Evolutionary conservation across 2,329 filamentous ascomycete genomes (phyloP).

Genomic region (Endocalyx cinctus): DNA sequence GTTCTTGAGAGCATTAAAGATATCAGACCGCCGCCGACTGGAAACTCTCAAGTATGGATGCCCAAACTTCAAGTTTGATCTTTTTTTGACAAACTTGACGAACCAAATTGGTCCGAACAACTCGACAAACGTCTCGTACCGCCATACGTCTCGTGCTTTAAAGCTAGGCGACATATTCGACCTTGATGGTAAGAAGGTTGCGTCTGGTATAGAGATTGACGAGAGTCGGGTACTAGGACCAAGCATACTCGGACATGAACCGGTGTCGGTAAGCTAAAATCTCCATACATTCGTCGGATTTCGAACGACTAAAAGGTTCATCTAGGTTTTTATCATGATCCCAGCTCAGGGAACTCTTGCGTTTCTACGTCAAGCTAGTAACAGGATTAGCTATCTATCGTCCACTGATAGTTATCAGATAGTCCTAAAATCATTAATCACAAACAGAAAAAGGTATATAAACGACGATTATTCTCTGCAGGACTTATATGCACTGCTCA

Average conservation of each 20-base stretch:
- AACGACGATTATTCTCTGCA: no score
- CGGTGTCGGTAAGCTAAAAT: constrained; percentile 15
- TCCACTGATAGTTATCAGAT: no score
- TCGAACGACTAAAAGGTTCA: no score
- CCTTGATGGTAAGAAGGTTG: constrained; percentile 18
- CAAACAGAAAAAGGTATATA: no score
- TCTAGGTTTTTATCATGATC: no score
- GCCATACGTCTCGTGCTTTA: constrained; percentile 1
- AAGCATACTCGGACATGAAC: constrained; percentile 13
- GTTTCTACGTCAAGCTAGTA: no score
- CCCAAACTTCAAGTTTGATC: constrained; percentile 20
- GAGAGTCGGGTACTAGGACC: constrained; percentile 17
- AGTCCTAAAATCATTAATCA: no score
- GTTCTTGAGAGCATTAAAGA: constrained; percentile 24
- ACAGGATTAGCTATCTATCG: no score
- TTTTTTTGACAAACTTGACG: constrained; percentile 30
- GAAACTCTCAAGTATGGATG: constrained; percentile 21
- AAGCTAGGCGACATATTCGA: constrained; percentile 18
- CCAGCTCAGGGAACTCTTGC: no score
- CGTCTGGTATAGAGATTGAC: constrained; percentile 10
- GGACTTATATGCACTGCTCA: no score
- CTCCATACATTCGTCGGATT: not conserved
- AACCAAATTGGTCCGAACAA: constrained; percentile 12
- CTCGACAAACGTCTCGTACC: constrained; percentile 11
- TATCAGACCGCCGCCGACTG: constrained; percentile 19